Base-by-base conservation (phyloP, 106 monocot genomes). In the Dendrobium huoshanense region DNA sequence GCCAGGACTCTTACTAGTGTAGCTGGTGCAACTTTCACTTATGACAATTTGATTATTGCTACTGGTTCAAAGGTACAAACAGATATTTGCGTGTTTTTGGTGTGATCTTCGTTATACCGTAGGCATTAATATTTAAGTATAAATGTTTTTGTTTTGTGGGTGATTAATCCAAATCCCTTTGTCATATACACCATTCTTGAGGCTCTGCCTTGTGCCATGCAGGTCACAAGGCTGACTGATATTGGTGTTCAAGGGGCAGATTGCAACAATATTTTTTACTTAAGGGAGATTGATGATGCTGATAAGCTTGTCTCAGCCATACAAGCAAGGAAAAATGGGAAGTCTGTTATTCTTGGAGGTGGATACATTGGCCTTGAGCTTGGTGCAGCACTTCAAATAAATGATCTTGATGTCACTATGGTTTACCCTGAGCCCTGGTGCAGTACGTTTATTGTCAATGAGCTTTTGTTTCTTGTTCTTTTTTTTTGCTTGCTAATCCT, bases 381-480 rank as follows among this genome's bases (percentile, higher is more conserved):
- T 73, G 83, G 88, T 79, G 94, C 98, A 15, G 92, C 84, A 24
- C 65, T 93, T 77, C 83, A 77, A 74, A 80, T 92, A 13, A 98
- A 98, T 77, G 88, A 92, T 56, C 84, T 88, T 15, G 95, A 98
- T 81, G 92, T 98, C 43, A 98, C 94, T 54, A 98, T 98, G 98
- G 98, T 98, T 73, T 98, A 92, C 85, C 98, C 98, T 55, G 94
- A 92, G 81, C 98, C 98, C 56, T 98, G 98, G 98, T 98, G 98
- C 91, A 98, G 98, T 98, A 95, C 84, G 98, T 94, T 72, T 24
- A 44, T 37, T 45, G 29, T 27, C 37, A 41, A 8, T 31, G 17
- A 79, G n/a, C 9, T 24, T 19, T 16, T 9, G 10, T 25, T 77
- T 55, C 24, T 78, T 75, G 7, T 47, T n/a, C 27, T 11, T 49